Evolutionary conservation across 2,329 filamentous ascomycete species (phyloP), one percentile per base, ranked within the genome.

Genomic region (Kalmusia sp.): DNA sequence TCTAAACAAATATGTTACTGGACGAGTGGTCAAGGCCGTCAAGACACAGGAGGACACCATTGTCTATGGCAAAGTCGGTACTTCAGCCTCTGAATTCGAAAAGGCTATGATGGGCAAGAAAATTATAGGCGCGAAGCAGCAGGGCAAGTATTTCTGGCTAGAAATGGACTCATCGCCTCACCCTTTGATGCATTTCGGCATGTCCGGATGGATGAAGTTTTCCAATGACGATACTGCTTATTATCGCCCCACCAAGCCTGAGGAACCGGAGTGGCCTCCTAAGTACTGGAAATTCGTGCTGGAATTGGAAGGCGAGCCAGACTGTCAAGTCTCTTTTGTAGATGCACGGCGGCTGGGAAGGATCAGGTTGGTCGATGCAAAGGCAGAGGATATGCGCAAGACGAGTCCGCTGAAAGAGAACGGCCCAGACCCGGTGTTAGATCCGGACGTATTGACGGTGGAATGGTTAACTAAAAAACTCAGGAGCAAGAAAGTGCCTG

Each of bases 141-240:
- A 97, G 72, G 95, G 95, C 8, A 99, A 98, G 82, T 98, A 98
- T 71, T 98, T 99, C 73, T 99, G 95, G 81, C 80, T 98, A 19
- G 87, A 91, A 31, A 90, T 91, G 84, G 83, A 84, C 22, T 82
- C 84, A 8, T 84, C 91, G 9, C 93, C 93, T 1, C 95, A 98
- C 75, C 85, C 90, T 0, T 85, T 98, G 25, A 92, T 96, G 86
- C 92, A 96, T 73, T 87, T 96, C 64, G 92, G 92, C 35, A 84
- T 76, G 74, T 65, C 70, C 14, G 87, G 95, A 6, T 98, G 95
- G 95, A 82, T 98, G 46, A 90, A 96, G 66, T 92, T 98, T 70
- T 88, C 85, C 59, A 87, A 88, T 57, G 87, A 91, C 52, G 85
- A 88, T 55, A 92, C 89, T 3, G 86, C 87, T 27, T 93, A 95